Evolutionary conservation across 768 basidiomycete genomes (phyloP).

Genomic region (Astraeus odoratus): DNA sequence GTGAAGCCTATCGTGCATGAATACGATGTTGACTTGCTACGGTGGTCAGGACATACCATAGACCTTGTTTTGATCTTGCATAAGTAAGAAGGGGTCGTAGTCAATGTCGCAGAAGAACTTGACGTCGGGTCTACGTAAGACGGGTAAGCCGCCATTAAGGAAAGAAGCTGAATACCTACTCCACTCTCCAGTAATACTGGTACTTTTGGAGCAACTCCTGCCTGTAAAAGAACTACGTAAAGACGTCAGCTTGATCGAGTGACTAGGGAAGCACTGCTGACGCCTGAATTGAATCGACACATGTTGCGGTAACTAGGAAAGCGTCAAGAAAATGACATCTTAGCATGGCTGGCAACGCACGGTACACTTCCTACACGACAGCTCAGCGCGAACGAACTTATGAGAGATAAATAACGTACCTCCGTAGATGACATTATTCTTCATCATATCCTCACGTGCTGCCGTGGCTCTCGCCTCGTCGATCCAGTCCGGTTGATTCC

Average conservation of each 20-base stretch:
- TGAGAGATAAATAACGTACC: constrained; percentile 28
- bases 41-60: constrained; percentile 49
- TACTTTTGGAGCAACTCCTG: constrained; percentile 72
- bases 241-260: constrained; percentile 1
- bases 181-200: constrained; percentile 88
- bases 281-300: constrained; percentile 93
- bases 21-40: constrained; percentile 15
- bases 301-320: constrained; percentile 75
- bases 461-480: constrained; percentile 60
- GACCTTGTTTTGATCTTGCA: constrained; percentile 74
- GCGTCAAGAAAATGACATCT: constrained; percentile 1
- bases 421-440: constrained; percentile 59
- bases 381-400: constrained; percentile 3
- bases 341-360: constrained; percentile 34
- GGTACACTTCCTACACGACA: constrained; percentile 53
- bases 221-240: constrained; percentile 70
- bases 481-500: constrained; percentile 74
- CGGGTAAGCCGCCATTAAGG: constrained; percentile 5
- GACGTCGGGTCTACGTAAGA: constrained; percentile 53
- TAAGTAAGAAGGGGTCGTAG: constrained; percentile 75
- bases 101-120: constrained; percentile 76
- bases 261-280: constrained; percentile 27
- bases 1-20: constrained; percentile 53
- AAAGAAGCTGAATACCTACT: constrained; percentile 39
- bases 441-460: constrained; percentile 55